Base-by-base conservation (phyloP, 305 asterid species). In the Caryopteris hybrid region DNA sequence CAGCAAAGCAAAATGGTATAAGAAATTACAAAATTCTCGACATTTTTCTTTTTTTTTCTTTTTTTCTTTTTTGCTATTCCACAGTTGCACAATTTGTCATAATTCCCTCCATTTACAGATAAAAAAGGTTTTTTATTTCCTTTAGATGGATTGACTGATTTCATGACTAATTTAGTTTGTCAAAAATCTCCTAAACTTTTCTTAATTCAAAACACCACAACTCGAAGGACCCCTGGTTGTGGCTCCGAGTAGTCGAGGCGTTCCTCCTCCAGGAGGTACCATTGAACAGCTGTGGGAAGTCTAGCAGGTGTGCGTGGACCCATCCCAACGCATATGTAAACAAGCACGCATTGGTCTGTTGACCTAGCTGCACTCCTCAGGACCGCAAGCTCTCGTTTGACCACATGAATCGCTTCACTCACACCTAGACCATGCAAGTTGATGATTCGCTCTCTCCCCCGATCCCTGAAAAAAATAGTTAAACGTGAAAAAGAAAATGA, bases 341-440 rank as follows among this genome's bases (percentile, higher is more conserved):
- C 89, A 45, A 87, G 89, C 72, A 91, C 36, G 1, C 80, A 85
- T 73, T 88, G 96, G 68, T 85, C 94, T 25, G 85, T 76, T 8
- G 87, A 77, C 74, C 97, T 78, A 55, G 96, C 99, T 4, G 88
- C 89, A 53, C 82, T 88, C 72, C 79, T 83, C 77, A 88, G 25
- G 31, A 79, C 68, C 29, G 88, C 77, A 42, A 93, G 87, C 81
- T 93, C 99, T 4, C 90, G 88, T 76, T 85, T 93, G 20, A 93
- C 92, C 71, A 89, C 86, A 20, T 85, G 89, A 53, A 93, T 80
- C 4, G 96, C 97, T 64, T 93, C 99, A 25, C 67, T 87, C 71
- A 84, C 95, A 29, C 88, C 94, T 12, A 93, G 85, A 59, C 99
- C 99, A 12, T 87, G 95, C 61, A 93, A 92, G 72, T 93, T 97